Conservation (phyloP, 2,329 filamentous ascomycete genomes). For the Clathrospora elynae region DNA sequence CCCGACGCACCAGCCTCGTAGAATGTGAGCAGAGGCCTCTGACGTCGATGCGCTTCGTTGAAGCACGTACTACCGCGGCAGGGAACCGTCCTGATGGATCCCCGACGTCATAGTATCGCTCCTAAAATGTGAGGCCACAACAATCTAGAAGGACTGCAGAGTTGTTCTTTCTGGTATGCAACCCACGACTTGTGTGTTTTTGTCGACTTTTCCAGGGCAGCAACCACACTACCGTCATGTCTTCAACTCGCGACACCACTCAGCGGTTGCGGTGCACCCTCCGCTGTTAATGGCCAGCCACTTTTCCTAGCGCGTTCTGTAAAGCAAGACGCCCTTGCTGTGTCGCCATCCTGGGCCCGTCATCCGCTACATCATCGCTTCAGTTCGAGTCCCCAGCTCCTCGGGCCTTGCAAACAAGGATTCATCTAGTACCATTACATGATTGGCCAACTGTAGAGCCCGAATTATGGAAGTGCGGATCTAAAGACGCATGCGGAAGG, state of each 20-base stretch:
- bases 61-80: no score
- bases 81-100: no score
- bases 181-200: not conserved
- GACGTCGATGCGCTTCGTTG: no score
- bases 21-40: no score
- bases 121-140: no score
- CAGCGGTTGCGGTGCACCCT: constrained; percentile 1
- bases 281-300: constrained; percentile 13
- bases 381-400: constrained; percentile 9
- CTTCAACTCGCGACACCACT: constrained; percentile 10
- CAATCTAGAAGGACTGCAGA: no score
- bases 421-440: constrained; percentile 11
- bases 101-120: no score
- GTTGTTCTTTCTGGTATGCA: no score
- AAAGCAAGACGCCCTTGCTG: constrained; percentile 16
- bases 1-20: no score
- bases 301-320: constrained; percentile 18
- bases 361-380: constrained; percentile 25
- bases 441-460: constrained; percentile 16
- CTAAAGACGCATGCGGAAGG: constrained; percentile 23
- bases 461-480: not conserved
- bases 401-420: constrained; percentile 13
- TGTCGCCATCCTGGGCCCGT: constrained; percentile 19
- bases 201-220: not conserved
- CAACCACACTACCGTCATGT: no score